Base-by-base conservation (phyloP, 2,329 filamentous ascomycete genomes). In the Pseudofabraea citricarpa region DNA sequence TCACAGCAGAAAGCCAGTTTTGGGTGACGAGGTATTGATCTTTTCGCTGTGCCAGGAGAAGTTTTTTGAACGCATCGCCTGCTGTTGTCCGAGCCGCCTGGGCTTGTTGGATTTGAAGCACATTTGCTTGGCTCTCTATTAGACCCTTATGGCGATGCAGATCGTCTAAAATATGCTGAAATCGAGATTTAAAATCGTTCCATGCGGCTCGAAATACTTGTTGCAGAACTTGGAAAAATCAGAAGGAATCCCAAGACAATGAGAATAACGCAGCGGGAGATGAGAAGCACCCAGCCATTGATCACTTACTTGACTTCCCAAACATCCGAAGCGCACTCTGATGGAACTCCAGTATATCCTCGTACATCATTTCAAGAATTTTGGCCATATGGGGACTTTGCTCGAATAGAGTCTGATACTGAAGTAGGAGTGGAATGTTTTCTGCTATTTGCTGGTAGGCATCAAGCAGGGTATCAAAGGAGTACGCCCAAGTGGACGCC, bases 331-430 rank as follows among this genome's bases (percentile, higher is more conserved):
- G 45, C 1, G 64, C 60, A 23, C 54, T 45, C 16, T 51, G 46
- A 46, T 69, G 65, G 41, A 69, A 69, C 3, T 64, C 60, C 0
- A 69, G 47, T 15, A 65, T 63, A 39, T 69, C 66, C 10, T 58
- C 51, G 35, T 63, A 69, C 8, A 69, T 65, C 15, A 57, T 13
- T 20, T 48, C 50, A 1, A 69, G 50, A 15, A 61, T 52, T 1
- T 49, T 46, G 4, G 47, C 43, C 56, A 70, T 60, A 9, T 61
- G 44, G 0, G 46, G 36, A 16, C 56, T 58, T 1, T 55, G 36
- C 16, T 45, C 36, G 41, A 68, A 64, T 1, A 64, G 33, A 4
- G 41, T 22, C 21, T 61, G 50, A 23, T 66, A 66, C 16, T 61
- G 47, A 6, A 43, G 3, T 2, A 70, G 46, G 6, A 64, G 45